These are phyloP conservation scores for Leishmania aethiopica DNA, from an alignment of 208 protist genomes.

Conservation along the genomic window DNA sequence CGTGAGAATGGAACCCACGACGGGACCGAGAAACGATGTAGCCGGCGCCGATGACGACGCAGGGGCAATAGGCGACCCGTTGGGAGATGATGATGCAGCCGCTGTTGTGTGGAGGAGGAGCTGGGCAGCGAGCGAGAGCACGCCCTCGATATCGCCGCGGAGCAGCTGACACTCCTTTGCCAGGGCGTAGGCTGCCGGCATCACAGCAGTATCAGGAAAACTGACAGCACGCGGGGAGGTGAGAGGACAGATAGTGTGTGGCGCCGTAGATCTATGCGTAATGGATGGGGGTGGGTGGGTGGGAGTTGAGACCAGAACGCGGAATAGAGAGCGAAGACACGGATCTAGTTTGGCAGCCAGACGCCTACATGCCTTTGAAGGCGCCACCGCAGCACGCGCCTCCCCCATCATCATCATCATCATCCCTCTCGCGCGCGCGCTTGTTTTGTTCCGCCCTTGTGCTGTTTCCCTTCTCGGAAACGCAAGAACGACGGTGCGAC, in stretches of 20 bases:
- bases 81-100: neutral
- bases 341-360: neutral
- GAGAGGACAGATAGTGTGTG: neutral
- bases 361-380: neutral
- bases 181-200: constrained; percentile 56
- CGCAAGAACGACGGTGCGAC: too few species aligned
- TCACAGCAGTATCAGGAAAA: constrained; percentile 7
- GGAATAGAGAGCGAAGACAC: neutral
- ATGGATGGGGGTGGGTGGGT: neutral
- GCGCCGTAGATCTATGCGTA: neutral
- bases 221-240: neutral
- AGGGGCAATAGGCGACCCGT: neutral
- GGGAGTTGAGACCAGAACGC: neutral
- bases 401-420: neutral
- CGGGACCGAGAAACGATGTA: neutral
- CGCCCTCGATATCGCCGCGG: constrained; percentile 52
- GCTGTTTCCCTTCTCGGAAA: too few species aligned
- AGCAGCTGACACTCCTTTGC: constrained; percentile 64
- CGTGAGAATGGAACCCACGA: constrained; percentile 41
- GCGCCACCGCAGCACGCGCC: neutral
- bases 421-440: neutral
- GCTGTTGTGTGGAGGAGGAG: constrained; percentile 9
- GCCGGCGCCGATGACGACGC: constrained; percentile 16
- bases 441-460: neutral
- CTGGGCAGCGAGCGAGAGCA: constrained; percentile 50